phyloP scores from a whole-genome alignment of 2,329 filamentous ascomycete genomes.

The Diaporthe caulivora region DNA sequence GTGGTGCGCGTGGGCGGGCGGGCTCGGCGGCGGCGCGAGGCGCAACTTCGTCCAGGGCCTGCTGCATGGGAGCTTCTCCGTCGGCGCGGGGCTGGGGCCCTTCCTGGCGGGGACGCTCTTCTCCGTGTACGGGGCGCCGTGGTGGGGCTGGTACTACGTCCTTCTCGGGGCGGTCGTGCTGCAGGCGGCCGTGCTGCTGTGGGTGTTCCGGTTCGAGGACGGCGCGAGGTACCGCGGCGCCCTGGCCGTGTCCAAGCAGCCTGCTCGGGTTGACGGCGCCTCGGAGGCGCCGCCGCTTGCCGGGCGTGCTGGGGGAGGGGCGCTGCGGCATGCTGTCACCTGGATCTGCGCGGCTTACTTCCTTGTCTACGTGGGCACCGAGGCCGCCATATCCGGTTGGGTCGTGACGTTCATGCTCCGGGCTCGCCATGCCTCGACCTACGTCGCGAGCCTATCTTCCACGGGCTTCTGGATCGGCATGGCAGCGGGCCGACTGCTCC shows the following conservation, averaged over 20 bases:
- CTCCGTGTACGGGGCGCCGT: constrained; percentile 44
- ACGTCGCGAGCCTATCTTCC: constrained; percentile 54
- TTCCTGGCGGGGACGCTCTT: constrained; percentile 50
- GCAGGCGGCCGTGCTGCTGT: constrained; percentile 42
- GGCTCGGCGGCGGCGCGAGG: constrained; percentile 49
- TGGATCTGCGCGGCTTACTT: constrained; percentile 58
- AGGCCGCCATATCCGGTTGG: constrained; percentile 59
- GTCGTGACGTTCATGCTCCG: constrained; percentile 59
- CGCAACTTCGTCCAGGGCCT: constrained; percentile 53
- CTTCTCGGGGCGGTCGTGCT: constrained; percentile 46
- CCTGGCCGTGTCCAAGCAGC: not conserved
- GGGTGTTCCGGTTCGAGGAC: constrained; percentile 54
- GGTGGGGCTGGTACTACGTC: constrained; percentile 55
- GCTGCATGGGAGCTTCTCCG: constrained; percentile 55
- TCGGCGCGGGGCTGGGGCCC: constrained; percentile 54
- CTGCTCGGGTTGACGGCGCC: not conserved
- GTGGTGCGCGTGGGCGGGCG: constrained; percentile 59
- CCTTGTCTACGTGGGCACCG: constrained; percentile 58
- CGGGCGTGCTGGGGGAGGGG: constrained; percentile 35
- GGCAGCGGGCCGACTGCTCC: constrained; percentile 52
- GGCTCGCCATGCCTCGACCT: constrained; percentile 51
- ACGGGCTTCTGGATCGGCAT: constrained; percentile 60
- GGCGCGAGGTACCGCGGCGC: constrained; percentile 47
- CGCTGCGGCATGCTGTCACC: constrained; percentile 50
- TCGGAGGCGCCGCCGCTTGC: not conserved